These are phyloP conservation scores for Litsea cubeba DNA, from an alignment of 164 flowering plant genomes.

Conservation along the genomic window DNA sequence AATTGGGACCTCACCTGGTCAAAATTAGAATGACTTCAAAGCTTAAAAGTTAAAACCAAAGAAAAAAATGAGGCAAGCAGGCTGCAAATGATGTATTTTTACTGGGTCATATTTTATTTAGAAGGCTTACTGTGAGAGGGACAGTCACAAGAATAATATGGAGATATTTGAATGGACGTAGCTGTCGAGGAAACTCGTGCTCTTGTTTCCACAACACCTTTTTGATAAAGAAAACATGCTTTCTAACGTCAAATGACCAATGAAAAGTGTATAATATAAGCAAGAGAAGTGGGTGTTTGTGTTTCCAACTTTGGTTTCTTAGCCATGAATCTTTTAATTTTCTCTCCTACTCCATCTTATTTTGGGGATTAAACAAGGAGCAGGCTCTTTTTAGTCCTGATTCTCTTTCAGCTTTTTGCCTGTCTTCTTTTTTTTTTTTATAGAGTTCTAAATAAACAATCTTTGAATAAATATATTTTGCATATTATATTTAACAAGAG, in stretches of 20 bases:
- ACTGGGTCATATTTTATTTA: too few species aligned
- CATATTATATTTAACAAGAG: too few species aligned
- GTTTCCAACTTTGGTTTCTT: background rate
- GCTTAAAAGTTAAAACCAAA: too few species aligned
- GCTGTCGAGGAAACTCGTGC: slow-evolving; percentile 1
- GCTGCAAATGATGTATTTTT: background rate
- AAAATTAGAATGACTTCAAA: too few species aligned
- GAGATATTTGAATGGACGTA: background rate
- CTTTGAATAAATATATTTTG: too few species aligned
- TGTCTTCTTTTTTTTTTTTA: too few species aligned
- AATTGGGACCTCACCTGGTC: too few species aligned
- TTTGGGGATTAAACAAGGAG: background rate
- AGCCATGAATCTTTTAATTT: background rate
- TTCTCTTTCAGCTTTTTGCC: background rate
- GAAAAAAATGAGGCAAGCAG: too few species aligned
- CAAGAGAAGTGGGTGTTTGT: background rate
- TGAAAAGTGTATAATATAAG: too few species aligned
- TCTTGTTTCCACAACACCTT: background rate
- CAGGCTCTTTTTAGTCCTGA: too few species aligned
- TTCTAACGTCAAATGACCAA: background rate
- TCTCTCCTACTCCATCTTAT: background rate
- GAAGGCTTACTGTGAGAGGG: background rate
- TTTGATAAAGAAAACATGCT: background rate
- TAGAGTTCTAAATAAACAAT: background rate
- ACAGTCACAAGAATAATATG: background rate